Evolutionary conservation across 2,329 filamentous ascomycete genomes (phyloP), one percentile per base, ranked within the genome.

Genomic region (Talaromyces sp.): DNA sequence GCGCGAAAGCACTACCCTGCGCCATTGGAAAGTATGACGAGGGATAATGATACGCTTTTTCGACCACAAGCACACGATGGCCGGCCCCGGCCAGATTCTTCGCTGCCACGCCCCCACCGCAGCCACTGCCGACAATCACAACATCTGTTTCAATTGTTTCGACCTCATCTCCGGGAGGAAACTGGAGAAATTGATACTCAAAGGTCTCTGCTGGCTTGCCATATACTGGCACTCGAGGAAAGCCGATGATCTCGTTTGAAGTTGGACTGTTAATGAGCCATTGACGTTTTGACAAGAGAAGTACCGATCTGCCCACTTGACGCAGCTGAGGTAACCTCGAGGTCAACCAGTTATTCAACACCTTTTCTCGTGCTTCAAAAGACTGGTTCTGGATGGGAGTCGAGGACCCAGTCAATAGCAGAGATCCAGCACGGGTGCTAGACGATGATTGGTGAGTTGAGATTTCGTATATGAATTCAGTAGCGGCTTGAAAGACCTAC

Each of bases 91-190:
- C 86, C 1, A 96, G 79, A 58, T 90, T 88, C 75, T 93, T 93
- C 25, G 93, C 92, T 39, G 84, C 85, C 0, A 96, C 92, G 9
- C 83, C 91, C 44, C 90, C 92, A 66, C 93, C 93, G 69, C 91
- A 96, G 31, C 93, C 93, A 40, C 90, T 95, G 2, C 93, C 93
- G 21, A 97, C 83, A 63, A 97, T 87, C 44, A 96, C 86, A 0
- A 96, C 86, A 73, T 97, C 93, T 0, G 90, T 88, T 60, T 92
- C 86, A 42, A 96, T 78, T 2, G 82, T 81, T 66, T 87, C 85
- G 0, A 85, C 79, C 4, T 80, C 71, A 7, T 79, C 71, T 0
- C 80, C 79, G 0, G 84, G 79, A 1, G 84, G 82, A 21, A 86
- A 76, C 63, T 87, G 83, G 16, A 87, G 70, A 66, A 88, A 88